A percentile compares a stretch with the other conserved stretches of the same genome.
Evolutionary conservation across 1,284 basidiomycete genomes (phyloP).

Genomic region (Cutaneotrichosporon cavernicola): DNA sequence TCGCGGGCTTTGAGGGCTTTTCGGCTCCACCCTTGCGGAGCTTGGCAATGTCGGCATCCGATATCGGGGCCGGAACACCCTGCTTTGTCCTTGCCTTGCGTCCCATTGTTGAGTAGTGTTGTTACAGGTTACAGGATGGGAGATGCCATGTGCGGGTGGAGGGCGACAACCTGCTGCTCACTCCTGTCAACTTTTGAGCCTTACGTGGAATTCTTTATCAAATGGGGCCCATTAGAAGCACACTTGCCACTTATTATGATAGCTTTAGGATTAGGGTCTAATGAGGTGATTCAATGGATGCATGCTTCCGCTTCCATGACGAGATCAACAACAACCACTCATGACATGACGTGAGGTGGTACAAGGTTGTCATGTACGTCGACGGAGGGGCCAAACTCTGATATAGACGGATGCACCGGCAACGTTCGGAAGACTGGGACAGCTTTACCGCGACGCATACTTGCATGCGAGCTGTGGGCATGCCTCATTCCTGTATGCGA

Average conservation of each 20-base stretch:
- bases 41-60: conserved; percentile 38
- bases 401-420: no score
- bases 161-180: not conserved
- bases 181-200: not conserved
- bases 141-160: not conserved
- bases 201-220: not conserved
- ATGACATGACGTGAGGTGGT: no score
- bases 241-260: not conserved
- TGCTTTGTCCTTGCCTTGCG: conserved; percentile 90
- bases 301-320: not conserved
- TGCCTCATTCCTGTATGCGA: no score
- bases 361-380: no score
- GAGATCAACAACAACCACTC: not conserved
- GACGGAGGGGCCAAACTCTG: no score
- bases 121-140: not conserved
- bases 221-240: not conserved
- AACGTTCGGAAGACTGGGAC: no score
- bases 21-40: conserved; percentile 18
- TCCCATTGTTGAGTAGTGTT: conserved; percentile 59
- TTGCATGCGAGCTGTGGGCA: no score
- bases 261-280: not conserved
- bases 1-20: conserved; percentile 24
- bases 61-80: conserved; percentile 66
- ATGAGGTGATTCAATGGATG: not conserved
- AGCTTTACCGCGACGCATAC: no score